Evolutionary conservation across 768 basidiomycete genomes (phyloP), one percentile per base, ranked within the genome.

Genomic region (Suillus discolor): DNA sequence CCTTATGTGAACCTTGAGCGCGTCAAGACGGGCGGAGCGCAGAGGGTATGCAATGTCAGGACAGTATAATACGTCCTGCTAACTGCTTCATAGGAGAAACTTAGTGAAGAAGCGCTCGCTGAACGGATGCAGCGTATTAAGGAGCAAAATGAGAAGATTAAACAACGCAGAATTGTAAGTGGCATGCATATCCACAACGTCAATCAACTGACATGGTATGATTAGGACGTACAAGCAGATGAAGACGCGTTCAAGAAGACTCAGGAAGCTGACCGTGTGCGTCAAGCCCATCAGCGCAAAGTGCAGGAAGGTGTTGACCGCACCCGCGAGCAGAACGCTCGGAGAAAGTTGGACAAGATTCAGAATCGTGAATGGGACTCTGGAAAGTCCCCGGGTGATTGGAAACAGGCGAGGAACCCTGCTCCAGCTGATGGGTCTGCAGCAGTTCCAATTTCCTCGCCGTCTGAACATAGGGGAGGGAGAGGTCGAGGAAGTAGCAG

Each of bases 331-430:
- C 86, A 91, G 79, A 92, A 91, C 68, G 91, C 92, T 62, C 87
- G 86, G 70, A 82, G 89, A 42, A 94, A 94, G 79, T 81, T 93
- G 84, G 91, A 90, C n/a, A 92, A 89, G 79, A 83, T 87, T 28
- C 87, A 86, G 71, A 87, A 79, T 68, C 85, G 93, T 18, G 93
- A 94, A 79, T 94, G 93, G 93, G 93, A 94, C 74, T 89, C 91
- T 36, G 90, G 87, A 23, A 94, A 94, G 70, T 75, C 81, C 8
- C 38, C 63, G 1, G 64, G 57, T 13, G 67, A 72, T 15, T 65
- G 68, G 66, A 73, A 68, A 39, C 68, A 66, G 47, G 49, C 62
- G 57, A 72, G 55, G 47, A 59, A 57, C 20, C 62, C 62, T 11
- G 28, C 62, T 31, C 20, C 34, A 36, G 71, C 55, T 31, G 69